Conservation (phyloP, 164 flowering plant species). For the Amborella trichopoda region DNA sequence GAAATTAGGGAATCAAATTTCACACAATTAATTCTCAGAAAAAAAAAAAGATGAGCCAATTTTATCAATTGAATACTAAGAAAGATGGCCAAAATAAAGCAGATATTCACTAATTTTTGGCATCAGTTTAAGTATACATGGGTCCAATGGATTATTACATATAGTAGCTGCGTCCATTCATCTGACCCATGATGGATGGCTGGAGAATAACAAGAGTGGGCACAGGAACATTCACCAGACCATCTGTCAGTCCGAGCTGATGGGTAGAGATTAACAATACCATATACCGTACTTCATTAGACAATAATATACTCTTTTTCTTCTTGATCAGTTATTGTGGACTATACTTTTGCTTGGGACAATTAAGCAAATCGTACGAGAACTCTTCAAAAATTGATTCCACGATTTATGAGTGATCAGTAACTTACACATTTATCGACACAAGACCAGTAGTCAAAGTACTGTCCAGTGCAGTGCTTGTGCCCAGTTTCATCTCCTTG, state of each 20-base stretch:
- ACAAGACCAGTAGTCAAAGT: conserved; percentile 85
- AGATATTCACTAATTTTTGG: too few relatives aligned
- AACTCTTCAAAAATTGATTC: neutral
- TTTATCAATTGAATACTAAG: too few relatives aligned
- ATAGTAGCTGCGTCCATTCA: neutral
- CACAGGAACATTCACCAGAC: neutral
- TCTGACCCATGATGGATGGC: too few relatives aligned
- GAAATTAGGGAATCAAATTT: too few relatives aligned
- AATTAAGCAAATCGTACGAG: neutral
- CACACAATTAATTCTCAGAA: too few relatives aligned
- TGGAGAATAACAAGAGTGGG: too few relatives aligned
- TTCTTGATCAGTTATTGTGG: neutral
- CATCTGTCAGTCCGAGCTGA: neutral
- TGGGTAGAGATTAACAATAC: neutral
- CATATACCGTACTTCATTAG: neutral
- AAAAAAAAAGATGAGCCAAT: too few relatives aligned
- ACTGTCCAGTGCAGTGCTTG: conserved; percentile 91
- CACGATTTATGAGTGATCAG: neutral
- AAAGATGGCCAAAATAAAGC: too few relatives aligned
- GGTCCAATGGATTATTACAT: too few relatives aligned
- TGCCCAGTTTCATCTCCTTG: conserved; percentile 67
- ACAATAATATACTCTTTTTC: neutral
- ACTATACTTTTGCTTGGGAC: neutral
- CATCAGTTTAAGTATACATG: too few relatives aligned
- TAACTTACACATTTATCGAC: conserved; percentile 84